Conservation (phyloP, 345 rosid genomes). For the Combretum micranthum region DNA sequence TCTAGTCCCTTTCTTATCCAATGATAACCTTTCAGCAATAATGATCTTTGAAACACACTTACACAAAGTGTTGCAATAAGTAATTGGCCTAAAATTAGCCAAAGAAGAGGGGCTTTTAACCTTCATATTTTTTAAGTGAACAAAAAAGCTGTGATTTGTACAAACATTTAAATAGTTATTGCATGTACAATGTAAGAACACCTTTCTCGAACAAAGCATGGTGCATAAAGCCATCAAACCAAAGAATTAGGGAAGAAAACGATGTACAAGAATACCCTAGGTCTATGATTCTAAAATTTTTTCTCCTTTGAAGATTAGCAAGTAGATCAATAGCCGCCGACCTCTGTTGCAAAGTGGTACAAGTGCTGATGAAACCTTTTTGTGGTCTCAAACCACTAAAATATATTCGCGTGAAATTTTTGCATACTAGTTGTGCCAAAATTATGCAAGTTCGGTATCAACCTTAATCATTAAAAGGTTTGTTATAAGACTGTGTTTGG, state of each 20-base stretch:
- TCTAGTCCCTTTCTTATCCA: too few relatives aligned
- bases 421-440: neutral
- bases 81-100: too few relatives aligned
- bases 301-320: neutral
- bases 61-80: too few relatives aligned
- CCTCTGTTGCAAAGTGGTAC: neutral
- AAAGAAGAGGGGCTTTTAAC: too few relatives aligned
- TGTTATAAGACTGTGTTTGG: conserved; percentile 11
- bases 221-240: neutral
- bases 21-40: too few relatives aligned
- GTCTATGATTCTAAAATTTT: too few relatives aligned
- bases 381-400: neutral
- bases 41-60: too few relatives aligned
- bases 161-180: conserved; percentile 1
- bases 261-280: conserved; percentile 3
- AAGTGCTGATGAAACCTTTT: neutral
- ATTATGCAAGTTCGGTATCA: neutral
- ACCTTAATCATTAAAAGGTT: neutral
- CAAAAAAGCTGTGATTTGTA: neutral
- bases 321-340: neutral
- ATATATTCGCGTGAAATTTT: too few relatives aligned
- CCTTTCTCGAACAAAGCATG: neutral
- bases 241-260: neutral
- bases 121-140: too few relatives aligned
- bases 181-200: neutral